Conservation (phyloP, 1,139 yeast species). For the Sugiyamaella grinbergsii region DNA sequence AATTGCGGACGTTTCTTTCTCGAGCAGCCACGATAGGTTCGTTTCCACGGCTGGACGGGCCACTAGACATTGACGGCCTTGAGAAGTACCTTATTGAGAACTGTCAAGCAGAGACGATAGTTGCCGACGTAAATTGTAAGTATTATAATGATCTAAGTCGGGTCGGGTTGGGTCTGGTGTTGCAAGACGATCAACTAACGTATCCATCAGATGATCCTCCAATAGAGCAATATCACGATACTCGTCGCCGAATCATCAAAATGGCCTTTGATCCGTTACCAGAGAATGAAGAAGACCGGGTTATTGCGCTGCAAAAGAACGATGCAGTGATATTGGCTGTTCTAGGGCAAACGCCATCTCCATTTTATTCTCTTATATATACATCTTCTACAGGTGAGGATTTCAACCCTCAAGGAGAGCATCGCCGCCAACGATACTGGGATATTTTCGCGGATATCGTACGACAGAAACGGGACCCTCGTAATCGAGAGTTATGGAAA, state of each 20-base stretch:
- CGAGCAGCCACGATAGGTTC: conserved; percentile 66
- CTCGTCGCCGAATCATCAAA: conserved; percentile 59
- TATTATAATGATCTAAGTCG: no score
- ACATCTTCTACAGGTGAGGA: conserved; percentile 34
- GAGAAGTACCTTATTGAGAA: conserved; percentile 49
- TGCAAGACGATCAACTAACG: conserved; percentile 32
- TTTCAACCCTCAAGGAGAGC: conserved; percentile 24
- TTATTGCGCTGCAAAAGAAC: conserved; percentile 44
- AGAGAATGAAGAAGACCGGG: conserved; percentile 37
- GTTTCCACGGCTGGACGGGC: conserved; percentile 53
- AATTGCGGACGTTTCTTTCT: conserved; percentile 56
- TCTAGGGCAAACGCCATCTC: conserved; percentile 37
- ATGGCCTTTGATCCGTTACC: conserved; percentile 58
- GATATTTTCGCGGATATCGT: conserved; percentile 37
- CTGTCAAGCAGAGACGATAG: conserved; percentile 53
- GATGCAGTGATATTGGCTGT: conserved; percentile 51
- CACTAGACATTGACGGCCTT: conserved; percentile 53
- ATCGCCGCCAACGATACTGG: conserved; percentile 23
- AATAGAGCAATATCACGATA: conserved; percentile 54
- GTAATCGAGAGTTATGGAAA: conserved; percentile 33
- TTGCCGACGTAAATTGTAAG: conserved; percentile 34
- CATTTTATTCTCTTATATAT: conserved; percentile 37
- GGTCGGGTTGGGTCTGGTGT: no score
- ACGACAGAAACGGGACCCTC: conserved; percentile 34
- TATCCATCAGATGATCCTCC: conserved; percentile 46